Evolutionary conservation across 2,329 filamentous ascomycete genomes (phyloP).

Genomic region (Alternaria infectoria): DNA sequence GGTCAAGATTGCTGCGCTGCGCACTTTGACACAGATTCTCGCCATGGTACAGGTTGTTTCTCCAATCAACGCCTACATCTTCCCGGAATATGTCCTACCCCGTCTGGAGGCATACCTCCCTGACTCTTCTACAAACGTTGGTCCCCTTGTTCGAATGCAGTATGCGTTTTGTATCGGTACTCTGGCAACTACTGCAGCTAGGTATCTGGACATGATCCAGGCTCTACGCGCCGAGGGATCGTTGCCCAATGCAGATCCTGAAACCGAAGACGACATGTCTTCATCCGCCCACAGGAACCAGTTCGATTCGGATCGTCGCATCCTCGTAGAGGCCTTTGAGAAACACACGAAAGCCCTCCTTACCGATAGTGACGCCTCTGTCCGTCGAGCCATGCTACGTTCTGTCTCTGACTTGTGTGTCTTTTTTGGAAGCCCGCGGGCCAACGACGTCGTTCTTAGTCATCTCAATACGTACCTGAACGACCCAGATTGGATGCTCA

Average conservation of each 20-base stretch:
- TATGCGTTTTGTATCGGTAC: conserved; percentile 93
- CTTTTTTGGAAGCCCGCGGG: conserved; percentile 90
- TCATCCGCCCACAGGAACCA: conserved; percentile 76
- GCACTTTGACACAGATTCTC: conserved; percentile 82
- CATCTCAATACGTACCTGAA: conserved; percentile 98
- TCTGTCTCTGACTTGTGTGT: conserved; percentile 92
- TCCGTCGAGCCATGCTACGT: conserved; percentile 86
- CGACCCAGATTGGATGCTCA: conserved; percentile 93
- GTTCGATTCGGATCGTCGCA: conserved; percentile 84
- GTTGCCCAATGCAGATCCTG: conserved; percentile 76
- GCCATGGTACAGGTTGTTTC: conserved; percentile 89
- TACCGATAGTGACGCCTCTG: conserved; percentile 83
- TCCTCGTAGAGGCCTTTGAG: conserved; percentile 85
- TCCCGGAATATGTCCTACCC: conserved; percentile 70
- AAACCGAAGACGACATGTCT: conserved; percentile 76
- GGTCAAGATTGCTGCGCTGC: conserved; percentile 83
- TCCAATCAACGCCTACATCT: conserved; percentile 70
- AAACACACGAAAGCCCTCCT: conserved; percentile 86
- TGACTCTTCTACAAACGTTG: conserved; percentile 55
- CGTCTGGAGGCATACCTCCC: conserved; percentile 64
- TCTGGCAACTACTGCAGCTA: conserved; percentile 81
- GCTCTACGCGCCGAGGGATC: conserved; percentile 84
- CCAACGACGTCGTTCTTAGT: conserved; percentile 94
- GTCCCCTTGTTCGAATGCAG: conserved; percentile 79
- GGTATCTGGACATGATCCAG: conserved; percentile 89